Evolutionary conservation across 768 basidiomycete genomes (phyloP), one percentile per base, ranked within the genome.

Genomic region (Serendipita indica): DNA sequence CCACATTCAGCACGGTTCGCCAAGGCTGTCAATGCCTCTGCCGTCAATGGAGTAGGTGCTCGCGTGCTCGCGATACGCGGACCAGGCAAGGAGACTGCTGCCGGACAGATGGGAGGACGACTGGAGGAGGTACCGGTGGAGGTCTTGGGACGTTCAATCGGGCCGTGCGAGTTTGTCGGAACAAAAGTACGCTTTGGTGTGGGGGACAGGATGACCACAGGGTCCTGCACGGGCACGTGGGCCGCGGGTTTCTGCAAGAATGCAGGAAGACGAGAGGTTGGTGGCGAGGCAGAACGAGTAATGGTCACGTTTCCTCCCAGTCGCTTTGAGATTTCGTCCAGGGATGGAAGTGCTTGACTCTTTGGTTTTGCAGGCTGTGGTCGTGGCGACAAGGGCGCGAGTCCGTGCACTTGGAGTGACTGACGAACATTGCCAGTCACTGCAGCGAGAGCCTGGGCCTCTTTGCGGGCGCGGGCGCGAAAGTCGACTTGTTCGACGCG

Each of bases 291-390:
- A 22, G 45, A 14, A n/a, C 45, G 45, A 46, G 16, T 46, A 22
- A 46, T 20, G 45, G 45, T 46, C 13, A 46, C 22, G 45, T 16
- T 27, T 1, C 45, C 45, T 16, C 45, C 45, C 13, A 86, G 64
- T 62, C 75, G 83, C 39, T 84, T 81, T 32, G 80, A 79, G 60
- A 88, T 87, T 65, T 88, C 81, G 63, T 85, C 85, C 61, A 89
- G 78, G 25, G 86, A 87, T 20, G 86, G 86, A 34, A 81, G 66
- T 39, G 67, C 63, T 61, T 69, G 70, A 35, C 22, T 33, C 7
- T 10, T 10, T 3, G 33, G 2, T 18, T 14, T 43, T 16, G 57
- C 35, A 16, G 16, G 16, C 16, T 25, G 33, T 12, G 14, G 13
- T 14, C 45, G 14, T 14, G 45, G 45, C 28, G 14, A 60, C 52